Percentiles rank a stretch among this genome's conserved stretches.
These are phyloP conservation scores for Euphorbia tirucalli DNA, from an alignment of 345 rosid species.

Conservation along the genomic window DNA sequence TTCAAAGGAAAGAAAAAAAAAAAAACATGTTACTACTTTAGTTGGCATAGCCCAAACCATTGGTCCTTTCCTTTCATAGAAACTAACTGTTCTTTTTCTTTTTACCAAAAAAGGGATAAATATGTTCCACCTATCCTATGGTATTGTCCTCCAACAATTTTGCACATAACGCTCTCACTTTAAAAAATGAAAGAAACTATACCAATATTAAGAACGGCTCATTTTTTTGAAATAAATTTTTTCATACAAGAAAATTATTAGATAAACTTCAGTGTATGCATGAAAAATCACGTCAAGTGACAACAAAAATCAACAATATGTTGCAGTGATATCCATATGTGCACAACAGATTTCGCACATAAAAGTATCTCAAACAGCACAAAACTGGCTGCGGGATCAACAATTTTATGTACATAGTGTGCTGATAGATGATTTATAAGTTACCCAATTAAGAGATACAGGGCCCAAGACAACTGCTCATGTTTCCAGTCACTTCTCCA, in stretches of 20 bases:
- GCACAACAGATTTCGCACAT: background rate
- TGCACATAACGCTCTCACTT: no score
- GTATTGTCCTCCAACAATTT: no score
- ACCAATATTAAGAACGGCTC: background rate
- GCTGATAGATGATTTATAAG: background rate
- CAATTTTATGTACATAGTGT: slow-evolving; percentile 25
- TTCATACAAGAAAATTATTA: no score
- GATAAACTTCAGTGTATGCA: background rate
- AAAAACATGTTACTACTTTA: no score
- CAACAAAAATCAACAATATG: slow-evolving; percentile 1
- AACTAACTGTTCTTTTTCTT: no score
- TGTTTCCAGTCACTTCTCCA: background rate
- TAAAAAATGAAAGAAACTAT: no score
- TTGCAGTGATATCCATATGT: slow-evolving; percentile 5
- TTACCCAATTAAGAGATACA: slow-evolving; percentile 11
- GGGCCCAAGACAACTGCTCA: background rate
- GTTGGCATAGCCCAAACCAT: no score
- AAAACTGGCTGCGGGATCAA: slow-evolving; percentile 11
- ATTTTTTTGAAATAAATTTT: background rate
- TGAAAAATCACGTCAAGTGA: background rate
- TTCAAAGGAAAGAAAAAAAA: no score
- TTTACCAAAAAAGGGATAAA: no score
- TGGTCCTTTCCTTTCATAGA: no score
- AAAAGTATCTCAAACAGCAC: slow-evolving; percentile 10
- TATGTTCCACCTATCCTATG: no score